Percentiles rank a stretch among this genome's conserved stretches.
These are phyloP conservation scores for Glutinoglossum americanum DNA, from an alignment of 495 filamentous ascomycete genomes.

Conservation along the genomic window DNA sequence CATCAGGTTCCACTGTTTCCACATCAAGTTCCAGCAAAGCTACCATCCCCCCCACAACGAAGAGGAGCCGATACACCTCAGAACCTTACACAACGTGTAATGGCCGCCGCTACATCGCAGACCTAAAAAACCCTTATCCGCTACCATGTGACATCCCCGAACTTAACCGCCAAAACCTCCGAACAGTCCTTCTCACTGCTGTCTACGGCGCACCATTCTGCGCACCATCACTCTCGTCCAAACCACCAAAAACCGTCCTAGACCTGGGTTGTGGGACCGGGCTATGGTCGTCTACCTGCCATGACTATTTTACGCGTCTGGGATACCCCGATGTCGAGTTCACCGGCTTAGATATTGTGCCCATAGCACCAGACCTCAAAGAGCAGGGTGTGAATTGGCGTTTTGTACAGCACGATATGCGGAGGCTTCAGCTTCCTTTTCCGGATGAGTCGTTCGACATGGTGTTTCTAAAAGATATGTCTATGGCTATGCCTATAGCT, in stretches of 20 bases:
- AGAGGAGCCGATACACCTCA: not conserved
- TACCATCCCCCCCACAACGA: not conserved
- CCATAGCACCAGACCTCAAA: slow-evolving; percentile 47
- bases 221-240: slow-evolving; percentile 37
- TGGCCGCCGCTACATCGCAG: slow-evolving; percentile 63
- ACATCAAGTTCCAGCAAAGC: not conserved
- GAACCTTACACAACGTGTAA: slow-evolving; percentile 28
- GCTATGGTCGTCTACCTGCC: slow-evolving; percentile 74
- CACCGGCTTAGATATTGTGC: slow-evolving; percentile 65
- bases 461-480: slow-evolving; percentile 75
- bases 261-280: slow-evolving; percentile 79
- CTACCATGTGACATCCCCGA: slow-evolving; percentile 76
- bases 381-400: slow-evolving; percentile 66
- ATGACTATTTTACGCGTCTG: slow-evolving; percentile 44
- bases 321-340: slow-evolving; percentile 35
- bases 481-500: slow-evolving; percentile 38
- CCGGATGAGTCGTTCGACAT: slow-evolving; percentile 70
- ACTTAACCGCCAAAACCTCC: slow-evolving; percentile 67
- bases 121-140: slow-evolving; percentile 53
- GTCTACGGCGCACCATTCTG: slow-evolving; percentile 66
- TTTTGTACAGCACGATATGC: slow-evolving; percentile 73
- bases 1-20: not conserved
- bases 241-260: slow-evolving; percentile 54
- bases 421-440: slow-evolving; percentile 55
- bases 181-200: slow-evolving; percentile 59